Evolutionary conservation across 2,329 filamentous ascomycete genomes (phyloP).

Genomic region (Aulographum hederae): DNA sequence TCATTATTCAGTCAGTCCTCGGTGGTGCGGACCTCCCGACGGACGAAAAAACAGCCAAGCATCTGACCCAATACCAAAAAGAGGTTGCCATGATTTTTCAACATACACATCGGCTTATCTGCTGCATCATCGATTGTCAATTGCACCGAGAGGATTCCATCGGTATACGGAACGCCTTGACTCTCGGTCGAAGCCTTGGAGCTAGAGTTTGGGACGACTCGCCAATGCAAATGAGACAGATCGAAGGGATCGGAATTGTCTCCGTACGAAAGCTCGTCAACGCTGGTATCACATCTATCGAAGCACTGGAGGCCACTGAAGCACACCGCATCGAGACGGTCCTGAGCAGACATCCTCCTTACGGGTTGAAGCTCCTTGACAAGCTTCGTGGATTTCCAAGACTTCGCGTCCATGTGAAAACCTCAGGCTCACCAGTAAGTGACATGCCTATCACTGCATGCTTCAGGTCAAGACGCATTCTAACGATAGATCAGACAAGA

Average conservation of each 20-base stretch:
- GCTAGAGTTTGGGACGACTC: slow-evolving; percentile 70
- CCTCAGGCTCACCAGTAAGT: slow-evolving; percentile 27
- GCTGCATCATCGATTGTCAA: slow-evolving; percentile 63
- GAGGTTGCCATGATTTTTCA: slow-evolving; percentile 50
- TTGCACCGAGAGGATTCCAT: slow-evolving; percentile 43
- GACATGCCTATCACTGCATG: too few species aligned
- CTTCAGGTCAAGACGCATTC: too few species aligned
- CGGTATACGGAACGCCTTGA: slow-evolving; percentile 49
- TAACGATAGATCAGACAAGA: too few species aligned
- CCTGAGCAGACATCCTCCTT: slow-evolving; percentile 65
- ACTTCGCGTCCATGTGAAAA: slow-evolving; percentile 34
- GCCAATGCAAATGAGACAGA: slow-evolving; percentile 63
- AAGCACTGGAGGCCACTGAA: slow-evolving; percentile 48
- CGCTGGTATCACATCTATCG: slow-evolving; percentile 53
- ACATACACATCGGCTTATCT: slow-evolving; percentile 48
- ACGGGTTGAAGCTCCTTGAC: slow-evolving; percentile 51
- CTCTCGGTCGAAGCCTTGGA: slow-evolving; percentile 58
- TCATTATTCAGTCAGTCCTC: slow-evolving; percentile 61
- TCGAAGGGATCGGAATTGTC: slow-evolving; percentile 59
- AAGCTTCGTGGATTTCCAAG: slow-evolving; percentile 54
- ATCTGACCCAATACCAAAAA: slow-evolving; percentile 36
- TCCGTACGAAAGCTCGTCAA: slow-evolving; percentile 56
- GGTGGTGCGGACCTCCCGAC: slow-evolving; percentile 43
- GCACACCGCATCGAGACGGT: slow-evolving; percentile 58
- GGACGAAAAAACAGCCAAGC: slow-evolving; percentile 37